A percentile compares a stretch with the other conserved stretches of the same genome.
Conservation (phyloP, 1,284 basidiomycete species). For the Pyrrhoderma noxium region DNA sequence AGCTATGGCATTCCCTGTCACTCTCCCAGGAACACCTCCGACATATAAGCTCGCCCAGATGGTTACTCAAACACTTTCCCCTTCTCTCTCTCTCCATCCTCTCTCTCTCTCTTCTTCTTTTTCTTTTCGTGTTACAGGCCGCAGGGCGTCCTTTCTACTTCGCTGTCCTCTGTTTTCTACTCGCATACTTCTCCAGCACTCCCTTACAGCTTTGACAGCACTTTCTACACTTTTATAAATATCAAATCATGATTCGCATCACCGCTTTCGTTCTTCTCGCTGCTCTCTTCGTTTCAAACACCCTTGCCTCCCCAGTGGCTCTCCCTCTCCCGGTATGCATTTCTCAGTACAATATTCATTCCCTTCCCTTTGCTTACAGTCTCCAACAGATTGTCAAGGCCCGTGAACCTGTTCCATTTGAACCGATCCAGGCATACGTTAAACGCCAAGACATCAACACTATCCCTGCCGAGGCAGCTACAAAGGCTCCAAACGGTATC, state of each 20-base stretch:
- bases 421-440: slow-evolving; percentile 41
- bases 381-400: slow-evolving; percentile 23
- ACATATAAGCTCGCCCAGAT: too few relatives aligned
- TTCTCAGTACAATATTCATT: neutral
- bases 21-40: neutral
- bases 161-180: slow-evolving; percentile 23
- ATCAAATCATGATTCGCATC: slow-evolving; percentile 26
- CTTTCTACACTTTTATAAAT: slow-evolving; percentile 19
- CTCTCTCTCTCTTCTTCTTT: slow-evolving; percentile 20
- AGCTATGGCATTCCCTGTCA: too few relatives aligned
- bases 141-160: slow-evolving; percentile 31
- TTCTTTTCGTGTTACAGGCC: slow-evolving; percentile 25
- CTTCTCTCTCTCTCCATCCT: slow-evolving; percentile 15
- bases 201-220: slow-evolving; percentile 9
- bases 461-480: slow-evolving; percentile 29
- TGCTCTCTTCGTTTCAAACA: slow-evolving; percentile 40
- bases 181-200: slow-evolving; percentile 12
- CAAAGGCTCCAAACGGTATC: slow-evolving; percentile 27
- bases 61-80: slow-evolving; percentile 20
- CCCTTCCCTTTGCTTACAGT: slow-evolving; percentile 1
- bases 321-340: slow-evolving; percentile 27
- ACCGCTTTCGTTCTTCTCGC: slow-evolving; percentile 36
- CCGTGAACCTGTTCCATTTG: slow-evolving; percentile 30
- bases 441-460: slow-evolving; percentile 27
- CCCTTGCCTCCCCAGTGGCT: slow-evolving; percentile 36